These are phyloP conservation scores for Schizochytrium sp. DNA, from an alignment of 108 stramenopile species.

Conservation along the genomic window DNA sequence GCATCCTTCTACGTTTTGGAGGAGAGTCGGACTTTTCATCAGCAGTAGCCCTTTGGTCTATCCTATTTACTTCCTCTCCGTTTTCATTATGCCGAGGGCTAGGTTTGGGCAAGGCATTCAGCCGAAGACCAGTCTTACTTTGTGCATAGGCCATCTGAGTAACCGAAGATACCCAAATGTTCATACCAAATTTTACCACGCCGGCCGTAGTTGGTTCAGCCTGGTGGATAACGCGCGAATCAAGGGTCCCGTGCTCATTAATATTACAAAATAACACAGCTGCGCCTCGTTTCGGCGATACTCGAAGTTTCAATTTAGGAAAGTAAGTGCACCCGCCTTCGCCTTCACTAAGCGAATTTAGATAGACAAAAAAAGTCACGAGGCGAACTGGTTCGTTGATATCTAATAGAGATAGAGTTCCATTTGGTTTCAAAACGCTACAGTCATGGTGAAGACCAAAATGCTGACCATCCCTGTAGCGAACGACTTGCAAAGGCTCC, in stretches of 20 bases:
- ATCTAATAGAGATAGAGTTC: conserved; percentile 71
- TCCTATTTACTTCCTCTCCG: too few species aligned
- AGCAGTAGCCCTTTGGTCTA: too few species aligned
- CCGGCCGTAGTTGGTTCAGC: background rate
- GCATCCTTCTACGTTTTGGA: too few species aligned
- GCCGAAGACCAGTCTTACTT: conserved; percentile 10
- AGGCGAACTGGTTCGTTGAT: conserved; percentile 72
- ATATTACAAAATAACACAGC: conserved; percentile 26
- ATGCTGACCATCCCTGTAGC: conserved; percentile 78
- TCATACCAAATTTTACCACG: conserved; percentile 1
- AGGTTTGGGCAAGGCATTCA: background rate
- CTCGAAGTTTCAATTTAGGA: background rate
- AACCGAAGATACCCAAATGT: conserved; percentile 1
- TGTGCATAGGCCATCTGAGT: conserved; percentile 21
- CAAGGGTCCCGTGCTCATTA: background rate
- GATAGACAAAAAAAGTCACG: conserved; percentile 80
- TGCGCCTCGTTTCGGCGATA: background rate
- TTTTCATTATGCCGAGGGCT: background rate
- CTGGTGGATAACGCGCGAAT: background rate
- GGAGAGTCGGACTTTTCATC: too few species aligned
- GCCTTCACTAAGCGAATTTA: conserved; percentile 65
- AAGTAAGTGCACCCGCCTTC: conserved; percentile 3
- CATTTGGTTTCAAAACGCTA: conserved; percentile 74
- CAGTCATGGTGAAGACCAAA: conserved; percentile 82
- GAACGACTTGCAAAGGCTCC: conserved; percentile 80